Evolutionary conservation across 768 basidiomycete species (phyloP), one percentile per base, ranked within the genome.

Genomic region (Auricularia cornea): DNA sequence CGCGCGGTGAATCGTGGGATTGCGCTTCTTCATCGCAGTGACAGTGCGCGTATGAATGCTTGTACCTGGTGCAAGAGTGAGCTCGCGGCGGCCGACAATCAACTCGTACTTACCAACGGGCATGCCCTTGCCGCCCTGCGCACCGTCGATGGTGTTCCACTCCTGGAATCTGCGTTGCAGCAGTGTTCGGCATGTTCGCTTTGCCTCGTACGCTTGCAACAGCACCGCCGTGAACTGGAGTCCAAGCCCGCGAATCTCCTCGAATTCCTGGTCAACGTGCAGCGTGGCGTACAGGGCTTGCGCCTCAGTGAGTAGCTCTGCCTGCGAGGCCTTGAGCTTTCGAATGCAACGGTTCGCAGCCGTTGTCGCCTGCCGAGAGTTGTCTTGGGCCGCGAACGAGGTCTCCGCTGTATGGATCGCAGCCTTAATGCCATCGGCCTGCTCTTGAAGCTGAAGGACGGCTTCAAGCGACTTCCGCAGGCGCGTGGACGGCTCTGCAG

Each of bases 131-230:
- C 76, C 71, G 2, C 73, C 68, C 3, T 72, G 70, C 2, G 77
- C 75, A 32, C 71, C 71, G 60, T 77, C 73, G 2, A 77, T 66
- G 16, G 67, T 69, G 20, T 78, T 74, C 72, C 74, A 76, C 54
- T 78, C 75, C 31, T 75, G 74, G 52, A 79, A 77, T 18, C 70
- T 70, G 0, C 71, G 69, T 10, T 77, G 69, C 1, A 72, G 74
- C 12, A 68, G 65, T 60, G 74, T 74, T 8, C 72, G 63, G 8
- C 79, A 75, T 59, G 74, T 76, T 18, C 77, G 74, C 61, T 79
- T 80, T 28, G 78, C 67, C 62, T 79, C 75, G 0, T 70, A 68
- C 3, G 73, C 74, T 60, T 77, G 67, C 1, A 79, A 61, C 0
- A 80, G 72, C 0, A 66, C 70, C 3, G 63, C 64, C 2, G 77